Base-by-base conservation (phyloP, 441 rosid species). In the Capsella rubella region DNA sequence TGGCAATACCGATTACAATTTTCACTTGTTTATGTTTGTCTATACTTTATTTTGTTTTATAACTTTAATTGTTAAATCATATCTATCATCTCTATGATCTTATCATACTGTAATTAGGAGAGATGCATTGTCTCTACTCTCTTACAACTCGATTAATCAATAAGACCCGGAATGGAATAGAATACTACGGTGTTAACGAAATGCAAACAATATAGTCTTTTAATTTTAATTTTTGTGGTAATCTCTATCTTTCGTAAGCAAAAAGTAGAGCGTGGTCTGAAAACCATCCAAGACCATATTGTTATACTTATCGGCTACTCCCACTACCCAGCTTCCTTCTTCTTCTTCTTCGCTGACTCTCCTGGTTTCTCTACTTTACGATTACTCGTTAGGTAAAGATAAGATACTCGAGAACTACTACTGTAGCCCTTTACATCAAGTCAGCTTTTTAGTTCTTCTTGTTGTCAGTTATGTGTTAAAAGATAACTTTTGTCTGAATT, bases 221-320 rank as follows among this genome's bases (percentile, higher is more conserved):
- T 43, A 13, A 43, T 43, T 37, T 10, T 9, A 7, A 40, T 42
- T 2, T 9, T 27, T 52, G 61, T 67, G 64, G 34, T 69, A 55
- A 28, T 54, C 3, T 15, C 9, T 15, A 49, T 49, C 12, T 15
- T 13, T 3, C 21, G 25, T 45, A 31, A 34, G n/a, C 47, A 42
- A 12, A 13, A 4, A 54, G 6, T 1, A 42, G 45, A 45, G 12
- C 51, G 52, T 55, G 54, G 64, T 45, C 73, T 56, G 34, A 45
- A 53, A 43, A 56, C 46, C 45, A 53, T 39, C 28, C 51, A 58
- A 42, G 21, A 56, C 21, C 3, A 28, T 47, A 35, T 35, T 15
- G 58, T 70, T 47, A n/a, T n/a, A n/a, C n/a, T n/a, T n/a, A 70
- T 58, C 67, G 28, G 46, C 58, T 58, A 47, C 56, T 21, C 10